Percentiles rank a stretch among this genome's conserved stretches.
Evolutionary conservation across 2,329 filamentous ascomycete species (phyloP).

Genomic region (Orbilia quercus): DNA sequence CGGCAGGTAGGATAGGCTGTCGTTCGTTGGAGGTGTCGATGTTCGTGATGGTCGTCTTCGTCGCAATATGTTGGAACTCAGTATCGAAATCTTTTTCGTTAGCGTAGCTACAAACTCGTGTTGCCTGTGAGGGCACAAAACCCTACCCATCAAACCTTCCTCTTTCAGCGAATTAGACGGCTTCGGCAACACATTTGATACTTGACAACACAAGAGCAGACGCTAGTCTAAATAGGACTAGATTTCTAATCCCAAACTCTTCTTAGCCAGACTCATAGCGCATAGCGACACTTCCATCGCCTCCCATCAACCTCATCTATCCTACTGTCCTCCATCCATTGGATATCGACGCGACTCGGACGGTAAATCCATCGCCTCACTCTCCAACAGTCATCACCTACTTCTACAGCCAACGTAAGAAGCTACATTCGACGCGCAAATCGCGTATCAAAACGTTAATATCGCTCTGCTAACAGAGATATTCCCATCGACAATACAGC

Average conservation of each 20-base stretch:
- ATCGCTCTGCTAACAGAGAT: slow-evolving; percentile 49
- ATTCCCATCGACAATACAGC: slow-evolving; percentile 29
- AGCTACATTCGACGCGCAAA: slow-evolving; percentile 42
- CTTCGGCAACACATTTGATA: slow-evolving; percentile 23
- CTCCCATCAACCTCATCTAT: slow-evolving; percentile 42
- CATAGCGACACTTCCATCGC: slow-evolving; percentile 42
- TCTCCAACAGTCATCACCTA: slow-evolving; percentile 36
- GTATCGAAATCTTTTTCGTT: slow-evolving; percentile 56
- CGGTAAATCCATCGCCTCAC: slow-evolving; percentile 47
- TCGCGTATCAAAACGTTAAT: slow-evolving; percentile 26
- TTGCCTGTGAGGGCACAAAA: slow-evolving; percentile 37
- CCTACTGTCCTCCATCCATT: slow-evolving; percentile 29
- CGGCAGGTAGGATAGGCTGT: slow-evolving; percentile 31
- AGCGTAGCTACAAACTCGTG: slow-evolving; percentile 27
- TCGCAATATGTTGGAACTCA: slow-evolving; percentile 19
- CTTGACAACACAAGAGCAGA: slow-evolving; percentile 1
- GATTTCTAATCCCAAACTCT: slow-evolving; percentile 42
- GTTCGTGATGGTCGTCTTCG: slow-evolving; percentile 55
- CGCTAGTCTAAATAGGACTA: slow-evolving; percentile 13
- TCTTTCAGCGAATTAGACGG: slow-evolving; percentile 1
- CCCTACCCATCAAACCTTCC: slow-evolving; percentile 52
- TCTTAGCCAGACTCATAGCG: slow-evolving; percentile 42
- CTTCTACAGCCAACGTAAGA: slow-evolving; percentile 46
- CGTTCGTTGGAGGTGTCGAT: slow-evolving; percentile 48
- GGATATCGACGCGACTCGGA: slow-evolving; percentile 55